These are phyloP conservation scores for Pulchroboletus neoregius DNA, from an alignment of 1,284 basidiomycete genomes.

Conservation along the genomic window DNA sequence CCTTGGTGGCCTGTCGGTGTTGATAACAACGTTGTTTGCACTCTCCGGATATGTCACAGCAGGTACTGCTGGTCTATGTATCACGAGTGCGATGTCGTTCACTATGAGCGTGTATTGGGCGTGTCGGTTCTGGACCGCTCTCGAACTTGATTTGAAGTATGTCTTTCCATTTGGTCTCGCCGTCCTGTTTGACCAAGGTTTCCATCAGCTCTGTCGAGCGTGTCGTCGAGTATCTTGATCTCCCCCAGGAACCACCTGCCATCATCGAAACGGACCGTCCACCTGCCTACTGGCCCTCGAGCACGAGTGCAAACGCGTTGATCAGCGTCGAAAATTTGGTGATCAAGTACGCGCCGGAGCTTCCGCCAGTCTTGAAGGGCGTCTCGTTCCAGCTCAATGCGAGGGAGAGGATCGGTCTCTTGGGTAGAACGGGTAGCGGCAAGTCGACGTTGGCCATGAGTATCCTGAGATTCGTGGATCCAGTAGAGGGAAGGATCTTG, in stretches of 20 bases:
- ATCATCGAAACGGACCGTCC: conserved; percentile 63
- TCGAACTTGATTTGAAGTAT: conserved; percentile 39
- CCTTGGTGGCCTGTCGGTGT: conserved; percentile 61
- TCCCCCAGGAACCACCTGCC: conserved; percentile 82
- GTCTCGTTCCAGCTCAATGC: conserved; percentile 65
- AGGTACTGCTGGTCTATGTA: conserved; percentile 82
- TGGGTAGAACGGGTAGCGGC: conserved; percentile 75
- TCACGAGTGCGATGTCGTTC: conserved; percentile 71
- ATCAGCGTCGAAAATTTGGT: conserved; percentile 69
- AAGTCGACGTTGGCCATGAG: conserved; percentile 85
- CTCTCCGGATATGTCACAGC: conserved; percentile 63
- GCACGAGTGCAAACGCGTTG: conserved; percentile 48
- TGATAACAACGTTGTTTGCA: conserved; percentile 72
- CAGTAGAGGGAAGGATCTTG: conserved; percentile 70
- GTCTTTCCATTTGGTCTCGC: not conserved
- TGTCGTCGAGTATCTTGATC: conserved; percentile 81
- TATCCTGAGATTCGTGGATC: conserved; percentile 86
- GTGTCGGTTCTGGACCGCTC: conserved; percentile 56
- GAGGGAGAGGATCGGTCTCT: conserved; percentile 65
- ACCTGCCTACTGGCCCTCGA: conserved; percentile 87
- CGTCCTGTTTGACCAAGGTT: conserved; percentile 53
- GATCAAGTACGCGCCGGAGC: conserved; percentile 80
- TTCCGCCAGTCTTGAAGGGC: conserved; percentile 77
- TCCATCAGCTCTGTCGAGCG: conserved; percentile 80
- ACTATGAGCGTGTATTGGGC: conserved; percentile 64